Percentiles rank a stretch among this genome's conserved stretches.
These are phyloP conservation scores for Volutella citrinella DNA, from an alignment of 2,329 filamentous ascomycete species.

Conservation along the genomic window DNA sequence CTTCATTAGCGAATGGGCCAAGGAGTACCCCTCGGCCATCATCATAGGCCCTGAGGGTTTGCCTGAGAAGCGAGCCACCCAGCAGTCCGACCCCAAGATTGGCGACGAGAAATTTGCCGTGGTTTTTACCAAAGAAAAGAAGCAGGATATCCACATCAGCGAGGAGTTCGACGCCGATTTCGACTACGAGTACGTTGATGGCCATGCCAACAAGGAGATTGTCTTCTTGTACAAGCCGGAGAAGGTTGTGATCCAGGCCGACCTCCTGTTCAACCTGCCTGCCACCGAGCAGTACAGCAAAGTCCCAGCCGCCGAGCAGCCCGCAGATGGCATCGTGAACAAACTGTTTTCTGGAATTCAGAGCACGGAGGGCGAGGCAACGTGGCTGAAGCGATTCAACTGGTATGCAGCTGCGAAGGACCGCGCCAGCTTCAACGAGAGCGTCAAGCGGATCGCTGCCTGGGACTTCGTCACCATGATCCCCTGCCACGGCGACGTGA, in stretches of 20 bases:
- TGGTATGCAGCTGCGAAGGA: slow-evolving; percentile 74
- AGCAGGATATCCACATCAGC: slow-evolving; percentile 53
- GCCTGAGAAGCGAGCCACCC: slow-evolving; percentile 71
- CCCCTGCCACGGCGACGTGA: slow-evolving; percentile 89
- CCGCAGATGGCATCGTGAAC: slow-evolving; percentile 35
- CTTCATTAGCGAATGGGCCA: slow-evolving; percentile 81
- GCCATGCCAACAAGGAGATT: slow-evolving; percentile 80
- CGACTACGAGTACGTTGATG: slow-evolving; percentile 77
- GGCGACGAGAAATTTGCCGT: slow-evolving; percentile 59
- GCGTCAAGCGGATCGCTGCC: slow-evolving; percentile 62
- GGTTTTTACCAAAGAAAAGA: slow-evolving; percentile 61
- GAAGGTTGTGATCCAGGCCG: slow-evolving; percentile 78
- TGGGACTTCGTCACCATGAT: slow-evolving; percentile 89
- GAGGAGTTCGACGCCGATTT: slow-evolving; percentile 86
- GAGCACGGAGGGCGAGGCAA: slow-evolving; percentile 61
- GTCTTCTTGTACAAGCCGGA: slow-evolving; percentile 83
- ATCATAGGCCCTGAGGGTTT: slow-evolving; percentile 82
- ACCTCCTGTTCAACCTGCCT: slow-evolving; percentile 89
- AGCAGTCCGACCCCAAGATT: slow-evolving; percentile 44
- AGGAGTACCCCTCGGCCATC: slow-evolving; percentile 72
- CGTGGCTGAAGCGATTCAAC: slow-evolving; percentile 73
- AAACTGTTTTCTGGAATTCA: slow-evolving; percentile 52
- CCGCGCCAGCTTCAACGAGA: slow-evolving; percentile 66
- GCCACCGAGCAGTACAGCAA: slow-evolving; percentile 83
- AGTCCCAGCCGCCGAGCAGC: slow-evolving; percentile 40